phyloP scores from a whole-genome alignment of 2,329 filamentous ascomycete species.

The Aspergillus tamarii region DNA sequence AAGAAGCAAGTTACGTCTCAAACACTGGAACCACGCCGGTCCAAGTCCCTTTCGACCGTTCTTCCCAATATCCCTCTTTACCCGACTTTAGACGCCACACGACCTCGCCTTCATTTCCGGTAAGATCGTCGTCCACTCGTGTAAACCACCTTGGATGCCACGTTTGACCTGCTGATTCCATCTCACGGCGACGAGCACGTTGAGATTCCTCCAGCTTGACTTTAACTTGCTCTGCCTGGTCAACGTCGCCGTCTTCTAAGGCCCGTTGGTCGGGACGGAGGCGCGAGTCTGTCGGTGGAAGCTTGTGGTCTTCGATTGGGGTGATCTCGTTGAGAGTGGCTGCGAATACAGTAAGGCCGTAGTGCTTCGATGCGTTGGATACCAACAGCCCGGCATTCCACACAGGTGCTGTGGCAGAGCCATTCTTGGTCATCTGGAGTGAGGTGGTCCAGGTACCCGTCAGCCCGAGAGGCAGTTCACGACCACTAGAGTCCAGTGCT shows the following conservation, averaged over 20 bases:
- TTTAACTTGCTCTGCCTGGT: conserved; percentile 83
- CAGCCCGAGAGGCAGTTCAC: conserved; percentile 68
- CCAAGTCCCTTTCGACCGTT: conserved; percentile 72
- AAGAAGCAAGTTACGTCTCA: conserved; percentile 26
- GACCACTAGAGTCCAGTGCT: conserved; percentile 68
- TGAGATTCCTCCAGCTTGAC: conserved; percentile 83
- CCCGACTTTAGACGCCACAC: conserved; percentile 73
- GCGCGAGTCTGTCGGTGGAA: conserved; percentile 81
- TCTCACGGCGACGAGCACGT: conserved; percentile 69
- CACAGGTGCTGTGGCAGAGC: conserved; percentile 65
- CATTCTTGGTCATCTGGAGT: conserved; percentile 68
- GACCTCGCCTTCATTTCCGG: conserved; percentile 47
- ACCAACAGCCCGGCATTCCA: conserved; percentile 82
- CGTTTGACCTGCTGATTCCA: conserved; percentile 74
- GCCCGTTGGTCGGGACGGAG: conserved; percentile 86
- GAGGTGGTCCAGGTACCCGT: conserved; percentile 82
- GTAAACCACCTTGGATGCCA: conserved; percentile 85
- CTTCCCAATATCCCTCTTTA: conserved; percentile 93
- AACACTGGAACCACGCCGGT: conserved; percentile 60
- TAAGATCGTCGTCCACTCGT: conserved; percentile 56
- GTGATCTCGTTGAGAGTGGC: conserved; percentile 88
- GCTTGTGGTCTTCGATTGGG: conserved; percentile 69
- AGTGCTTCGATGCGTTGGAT: conserved; percentile 75
- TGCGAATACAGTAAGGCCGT: conserved; percentile 86
- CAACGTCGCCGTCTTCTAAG: conserved; percentile 78